Evolutionary conservation across 2,329 filamentous ascomycete genomes (phyloP), one percentile per base, ranked within the genome.

Genomic region (Diaporthe sp.): DNA sequence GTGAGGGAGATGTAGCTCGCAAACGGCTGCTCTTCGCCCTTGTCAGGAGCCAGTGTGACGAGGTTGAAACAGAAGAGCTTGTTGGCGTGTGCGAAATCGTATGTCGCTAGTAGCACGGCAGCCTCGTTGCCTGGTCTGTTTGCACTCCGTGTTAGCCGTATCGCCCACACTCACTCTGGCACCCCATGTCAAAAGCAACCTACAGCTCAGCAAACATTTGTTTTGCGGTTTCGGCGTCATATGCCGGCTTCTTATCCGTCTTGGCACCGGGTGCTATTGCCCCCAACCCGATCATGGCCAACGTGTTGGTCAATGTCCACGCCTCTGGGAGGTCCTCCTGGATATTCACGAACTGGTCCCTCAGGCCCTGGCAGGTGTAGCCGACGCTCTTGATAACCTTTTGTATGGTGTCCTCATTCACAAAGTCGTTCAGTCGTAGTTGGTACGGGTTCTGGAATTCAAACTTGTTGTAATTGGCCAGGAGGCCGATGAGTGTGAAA

Each of bases 401-500:
- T 76, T 93, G 90, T 80, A 98, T 98, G 2, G 94, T 93, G 0
- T 89, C 87, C 81, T 98, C 96, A 82, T 99, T 98, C 80, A 98
- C 95, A 84, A 98, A 98, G 83, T 98, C 96, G 80, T 96, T 95
- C 22, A 99, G 89, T 39, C 96, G 94, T 77, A 97, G 87, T 80
- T 97, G 94, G 81, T 99, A 99, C 0, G 96, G 96, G 80, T 99
- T 99, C 82, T 98, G 96, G 75, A 97, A 96, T 84, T 99, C 97
- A 81, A 99, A 99, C 84, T 98, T 99, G 89, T 99, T 98, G 89
- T 98, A 98, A 85, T 98, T 99, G 78, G 95, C 94, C 72, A 99
- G 87, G 5, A 98, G 88, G 17, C 96, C 96, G 28, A 98, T 88
- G 13, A 98, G 90, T 20, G 93, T 91, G 79, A 98, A 95, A 0